Base-by-base conservation (phyloP, 108 stramenopile genomes). In the Skeletonema potamos region DNA sequence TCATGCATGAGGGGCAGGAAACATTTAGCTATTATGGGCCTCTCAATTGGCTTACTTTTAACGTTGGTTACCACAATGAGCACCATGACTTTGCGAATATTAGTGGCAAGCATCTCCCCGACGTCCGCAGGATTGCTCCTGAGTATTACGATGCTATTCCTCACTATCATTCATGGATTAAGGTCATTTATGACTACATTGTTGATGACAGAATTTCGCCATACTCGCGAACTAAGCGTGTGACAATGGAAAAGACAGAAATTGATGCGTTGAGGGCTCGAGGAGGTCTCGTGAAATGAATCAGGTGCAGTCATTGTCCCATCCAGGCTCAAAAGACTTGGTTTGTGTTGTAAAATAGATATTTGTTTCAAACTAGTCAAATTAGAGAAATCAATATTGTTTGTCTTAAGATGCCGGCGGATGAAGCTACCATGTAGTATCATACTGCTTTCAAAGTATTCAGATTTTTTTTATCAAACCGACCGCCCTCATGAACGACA, bases 31-130 rank as follows among this genome's bases (percentile, higher is more conserved):
- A 92, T 76, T 98, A 98, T 70, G 98, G 98, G 48, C 86, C 84
- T 9, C 79, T 96, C 20, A 98, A 98, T 81, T 87, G 80, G 63
- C 82, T 98, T 55, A 84, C 90, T 63, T 96, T 92, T 77, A 96
- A 97, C 72, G 98, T 97, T 27, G 97, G 98, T 6, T 97, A 96
- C 69, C 98, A 98, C 84, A 97, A 97, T 75, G 96, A 97, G 72
- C 98, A 98, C 73, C 98, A 98, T 66, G 98, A 98, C 72, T 96
- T 98, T 73, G 92, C 96, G 39, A 79, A 86, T 24, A 77, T 98
- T 9, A 77, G 94, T 6, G 87, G 96, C 15, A 81, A 80, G 51
- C 82, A 78, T 12, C 83, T 98, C 33, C 96, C 95, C 1, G 58
- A 85, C 64, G 89, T 98, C 15, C 78, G 88, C 4, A 73, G 29